Evolutionary conservation across 345 rosid genomes (phyloP), one percentile per base, ranked within the genome.

Genomic region (Melaleuca quinquenervia): DNA sequence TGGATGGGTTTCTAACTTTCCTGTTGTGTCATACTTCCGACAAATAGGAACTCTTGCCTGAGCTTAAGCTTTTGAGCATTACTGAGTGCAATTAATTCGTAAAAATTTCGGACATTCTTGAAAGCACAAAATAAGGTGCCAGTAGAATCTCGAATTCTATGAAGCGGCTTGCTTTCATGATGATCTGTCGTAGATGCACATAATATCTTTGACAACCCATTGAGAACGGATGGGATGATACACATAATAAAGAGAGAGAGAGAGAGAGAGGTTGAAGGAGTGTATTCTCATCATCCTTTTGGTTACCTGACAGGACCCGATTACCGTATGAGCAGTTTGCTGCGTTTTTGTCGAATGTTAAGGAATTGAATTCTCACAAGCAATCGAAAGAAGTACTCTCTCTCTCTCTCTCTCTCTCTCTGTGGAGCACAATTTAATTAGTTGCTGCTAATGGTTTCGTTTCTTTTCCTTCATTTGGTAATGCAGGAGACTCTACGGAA

Each of bases 301-400:
- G 62, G 62, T 29, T 10, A 18, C 50, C 29, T 83, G n/a, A 52
- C 93, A 94, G 97, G 94, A 92, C 85, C 80, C 95, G 97, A 6
- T 83, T 97, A 90, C 93, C 99, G 6, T 97, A 96, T 49, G 98
- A 96, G 88, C 98, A 96, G 85, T 97, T 97, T 88, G 97, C 96
- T 89, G 95, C 96, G 29, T 97, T 97, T 90, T 90, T 97, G 84
- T 95, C 95, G 5, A 96, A 97, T 87, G 98, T 97, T 1, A 97
- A 97, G 94, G 98, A 97, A 89, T 89, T 97, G 90, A 97, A 97
- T 87, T 91, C 98, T 41, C 98, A 91, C 91, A 97, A 93, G 89
- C 98, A 93, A 92, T 92, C 96, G 13, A 95, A 89, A 94, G 99
- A 97, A 85, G 99, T 97, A 87, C 20, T 11, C 21, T 7, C 45